Evolutionary conservation across 116 monocot species (phyloP).

Genomic region (Posidonia oceanica): DNA sequence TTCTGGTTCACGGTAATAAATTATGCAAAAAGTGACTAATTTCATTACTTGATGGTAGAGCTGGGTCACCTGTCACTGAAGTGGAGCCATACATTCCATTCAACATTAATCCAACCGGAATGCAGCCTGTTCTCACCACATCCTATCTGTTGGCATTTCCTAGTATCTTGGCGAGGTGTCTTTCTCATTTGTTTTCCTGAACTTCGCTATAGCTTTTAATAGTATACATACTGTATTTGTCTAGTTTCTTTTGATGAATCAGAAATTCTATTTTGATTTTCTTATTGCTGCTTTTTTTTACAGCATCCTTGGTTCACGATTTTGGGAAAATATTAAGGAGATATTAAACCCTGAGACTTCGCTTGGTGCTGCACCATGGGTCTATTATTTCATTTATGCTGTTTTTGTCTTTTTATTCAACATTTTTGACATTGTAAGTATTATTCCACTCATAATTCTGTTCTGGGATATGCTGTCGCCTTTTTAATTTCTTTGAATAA

Average conservation of each 20-base stretch:
- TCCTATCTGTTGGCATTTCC: constrained; percentile 90
- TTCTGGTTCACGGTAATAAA: too few species aligned
- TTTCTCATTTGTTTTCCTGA: neutral
- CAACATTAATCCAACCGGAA: constrained; percentile 98
- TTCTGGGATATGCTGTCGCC: too few species aligned
- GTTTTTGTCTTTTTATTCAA: constrained; percentile 91
- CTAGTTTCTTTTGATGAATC: neutral
- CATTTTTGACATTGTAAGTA: constrained; percentile 99
- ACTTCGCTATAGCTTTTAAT: neutral
- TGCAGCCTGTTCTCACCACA: constrained; percentile 97
- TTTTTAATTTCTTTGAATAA: too few species aligned
- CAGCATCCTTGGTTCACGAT: constrained; percentile 81
- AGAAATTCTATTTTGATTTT: constrained; percentile 2
- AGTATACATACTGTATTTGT: neutral
- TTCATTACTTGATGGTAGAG: constrained; percentile 20
- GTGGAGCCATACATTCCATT: constrained; percentile 97
- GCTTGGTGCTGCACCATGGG: constrained; percentile 81
- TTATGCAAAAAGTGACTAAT: too few species aligned
- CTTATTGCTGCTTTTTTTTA: constrained; percentile 1
- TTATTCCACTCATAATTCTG: neutral
- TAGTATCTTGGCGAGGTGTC: constrained; percentile 86
- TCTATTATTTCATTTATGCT: constrained; percentile 79
- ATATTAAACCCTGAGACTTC: constrained; percentile 77
- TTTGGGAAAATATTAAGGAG: constrained; percentile 86
- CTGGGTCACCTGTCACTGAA: constrained; percentile 62